phyloP scores from a whole-genome alignment of 352 stramenopile genomes.

The Chloridella minuta region DNA sequence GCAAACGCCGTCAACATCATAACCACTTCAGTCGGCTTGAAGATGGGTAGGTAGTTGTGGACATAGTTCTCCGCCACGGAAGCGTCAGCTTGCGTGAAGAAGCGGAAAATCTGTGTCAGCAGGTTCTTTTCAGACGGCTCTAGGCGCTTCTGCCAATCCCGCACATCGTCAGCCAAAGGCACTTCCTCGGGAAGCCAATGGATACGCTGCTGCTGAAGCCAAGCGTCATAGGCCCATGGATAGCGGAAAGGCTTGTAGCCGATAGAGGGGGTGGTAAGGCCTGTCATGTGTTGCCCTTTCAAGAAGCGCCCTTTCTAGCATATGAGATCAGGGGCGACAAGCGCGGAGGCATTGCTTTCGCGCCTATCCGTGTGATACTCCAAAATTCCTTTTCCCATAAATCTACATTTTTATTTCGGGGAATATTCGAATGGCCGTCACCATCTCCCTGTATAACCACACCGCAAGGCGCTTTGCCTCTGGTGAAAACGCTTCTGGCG shows the following conservation, averaged over 20 bases:
- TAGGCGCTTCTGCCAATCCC: neutral
- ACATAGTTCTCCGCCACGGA: neutral
- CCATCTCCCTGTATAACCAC: too few species aligned
- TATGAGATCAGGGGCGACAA: too few species aligned
- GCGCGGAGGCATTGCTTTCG: too few species aligned
- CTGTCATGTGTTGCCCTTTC: too few species aligned
- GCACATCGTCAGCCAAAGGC: slow-evolving; percentile 8
- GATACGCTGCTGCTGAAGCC: neutral
- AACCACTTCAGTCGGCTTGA: slow-evolving; percentile 6
- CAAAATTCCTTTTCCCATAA: too few species aligned
- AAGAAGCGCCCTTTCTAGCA: too few species aligned
- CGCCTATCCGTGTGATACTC: too few species aligned
- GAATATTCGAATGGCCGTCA: too few species aligned
- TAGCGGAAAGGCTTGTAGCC: neutral
- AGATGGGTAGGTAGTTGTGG: neutral
- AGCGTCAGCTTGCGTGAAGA: neutral
- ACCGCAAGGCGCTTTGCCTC: too few species aligned
- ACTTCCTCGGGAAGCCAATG: slow-evolving; percentile 4
- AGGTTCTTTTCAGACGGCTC: neutral
- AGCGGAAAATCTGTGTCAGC: slow-evolving; percentile 10
- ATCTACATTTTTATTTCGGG: too few species aligned
- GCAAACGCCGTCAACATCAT: neutral
- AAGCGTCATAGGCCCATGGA: neutral
- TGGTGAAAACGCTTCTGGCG: too few species aligned
- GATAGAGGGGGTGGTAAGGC: neutral